Evolutionary conservation across 2,329 filamentous ascomycete species (phyloP).

Genomic region (Fusarium sp.): DNA sequence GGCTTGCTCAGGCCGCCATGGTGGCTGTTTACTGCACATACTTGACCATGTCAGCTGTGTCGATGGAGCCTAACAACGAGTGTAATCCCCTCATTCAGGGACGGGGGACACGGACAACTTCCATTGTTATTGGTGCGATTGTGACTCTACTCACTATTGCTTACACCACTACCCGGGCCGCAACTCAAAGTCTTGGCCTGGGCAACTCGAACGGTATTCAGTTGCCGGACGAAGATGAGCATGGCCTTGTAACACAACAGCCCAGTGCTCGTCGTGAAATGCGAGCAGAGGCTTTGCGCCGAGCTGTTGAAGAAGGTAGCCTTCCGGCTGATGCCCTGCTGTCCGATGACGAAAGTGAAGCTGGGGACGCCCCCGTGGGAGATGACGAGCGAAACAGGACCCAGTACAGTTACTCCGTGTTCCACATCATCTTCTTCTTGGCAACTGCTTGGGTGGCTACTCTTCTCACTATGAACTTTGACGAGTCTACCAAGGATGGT

Average conservation of each 20-base stretch:
- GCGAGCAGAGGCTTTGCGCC: slow-evolving; percentile 90
- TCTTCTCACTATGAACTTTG: slow-evolving; percentile 81
- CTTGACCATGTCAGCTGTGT: slow-evolving; percentile 96
- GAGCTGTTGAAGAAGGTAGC: slow-evolving; percentile 92
- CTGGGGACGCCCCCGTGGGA: slow-evolving; percentile 72
- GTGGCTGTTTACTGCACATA: slow-evolving; percentile 99
- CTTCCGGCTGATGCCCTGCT: slow-evolving; percentile 91
- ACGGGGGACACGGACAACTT: slow-evolving; percentile 88
- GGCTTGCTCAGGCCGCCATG: slow-evolving; percentile 96
- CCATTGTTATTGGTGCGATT: slow-evolving; percentile 91
- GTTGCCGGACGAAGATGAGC: slow-evolving; percentile 80
- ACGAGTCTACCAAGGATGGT: slow-evolving; percentile 70
- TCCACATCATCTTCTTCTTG: slow-evolving; percentile 98
- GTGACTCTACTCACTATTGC: slow-evolving; percentile 97
- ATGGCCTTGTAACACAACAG: slow-evolving; percentile 89
- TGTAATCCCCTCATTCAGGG: slow-evolving; percentile 94
- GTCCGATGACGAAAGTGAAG: slow-evolving; percentile 76
- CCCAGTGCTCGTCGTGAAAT: slow-evolving; percentile 86
- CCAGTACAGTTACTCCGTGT: slow-evolving; percentile 96
- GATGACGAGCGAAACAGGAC: slow-evolving; percentile 92
- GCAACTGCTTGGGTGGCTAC: slow-evolving; percentile 97
- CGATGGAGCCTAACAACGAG: slow-evolving; percentile 96
- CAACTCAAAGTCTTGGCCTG: slow-evolving; percentile 87
- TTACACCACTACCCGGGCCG: slow-evolving; percentile 96
- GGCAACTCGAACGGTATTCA: slow-evolving; percentile 65